These are phyloP conservation scores for Euphorbia lathyris DNA, from an alignment of 345 rosid genomes.

Conservation along the genomic window DNA sequence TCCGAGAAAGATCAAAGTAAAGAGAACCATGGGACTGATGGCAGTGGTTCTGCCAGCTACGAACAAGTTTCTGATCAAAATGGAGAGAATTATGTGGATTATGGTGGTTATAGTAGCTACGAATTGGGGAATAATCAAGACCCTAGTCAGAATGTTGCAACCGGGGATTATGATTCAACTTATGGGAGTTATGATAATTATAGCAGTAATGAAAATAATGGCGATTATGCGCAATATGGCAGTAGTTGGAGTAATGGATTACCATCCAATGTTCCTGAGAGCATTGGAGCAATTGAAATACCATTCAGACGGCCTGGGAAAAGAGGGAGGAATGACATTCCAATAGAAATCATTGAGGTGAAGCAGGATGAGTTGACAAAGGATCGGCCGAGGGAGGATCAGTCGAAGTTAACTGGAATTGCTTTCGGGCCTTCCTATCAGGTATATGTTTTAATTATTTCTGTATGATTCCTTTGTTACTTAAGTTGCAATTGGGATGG, in stretches of 20 bases:
- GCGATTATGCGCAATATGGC: constrained; percentile 25
- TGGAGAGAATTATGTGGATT: constrained; percentile 6
- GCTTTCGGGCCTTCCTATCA: constrained; percentile 94
- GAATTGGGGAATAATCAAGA: constrained; percentile 8
- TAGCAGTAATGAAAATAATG: constrained; percentile 34
- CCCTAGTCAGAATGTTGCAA: constrained; percentile 1
- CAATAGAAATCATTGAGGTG: constrained; percentile 76
- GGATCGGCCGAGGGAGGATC: constrained; percentile 89
- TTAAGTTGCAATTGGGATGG: background rate
- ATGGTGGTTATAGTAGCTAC: constrained; percentile 15
- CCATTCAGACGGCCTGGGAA: constrained; percentile 46
- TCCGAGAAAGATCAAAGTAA: constrained; percentile 21
- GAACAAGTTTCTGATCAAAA: constrained; percentile 7
- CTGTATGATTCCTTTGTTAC: background rate
- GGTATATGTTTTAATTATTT: constrained; percentile 35
- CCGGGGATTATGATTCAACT: background rate
- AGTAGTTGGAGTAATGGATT: constrained; percentile 39
- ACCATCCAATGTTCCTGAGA: constrained; percentile 32
- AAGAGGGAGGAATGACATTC: constrained; percentile 71
- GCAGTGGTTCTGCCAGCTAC: background rate
- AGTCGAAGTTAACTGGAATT: constrained; percentile 75
- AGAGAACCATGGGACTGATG: background rate
- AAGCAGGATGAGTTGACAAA: constrained; percentile 94
- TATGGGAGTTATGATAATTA: constrained; percentile 23
- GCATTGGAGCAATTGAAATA: constrained; percentile 27